Evolutionary conservation across 352 stramenopile genomes (phyloP).

Genomic region (Plasmopara muralis): DNA sequence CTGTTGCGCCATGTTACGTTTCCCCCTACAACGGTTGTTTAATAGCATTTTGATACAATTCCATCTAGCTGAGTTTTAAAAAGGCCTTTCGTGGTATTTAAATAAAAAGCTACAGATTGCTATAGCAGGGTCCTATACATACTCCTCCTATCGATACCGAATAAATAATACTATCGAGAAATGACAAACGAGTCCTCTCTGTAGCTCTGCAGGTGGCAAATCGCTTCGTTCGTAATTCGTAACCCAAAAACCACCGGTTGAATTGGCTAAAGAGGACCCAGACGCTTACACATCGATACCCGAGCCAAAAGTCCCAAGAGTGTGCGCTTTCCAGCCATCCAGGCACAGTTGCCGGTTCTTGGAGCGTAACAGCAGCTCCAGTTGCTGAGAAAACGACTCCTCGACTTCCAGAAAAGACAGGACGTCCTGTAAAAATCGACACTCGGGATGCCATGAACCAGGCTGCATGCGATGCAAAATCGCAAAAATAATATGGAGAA

Average conservation of each 20-base stretch:
- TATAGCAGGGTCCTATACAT: no score
- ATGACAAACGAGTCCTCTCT: slow-evolving; percentile 1
- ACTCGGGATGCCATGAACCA: slow-evolving; percentile 56
- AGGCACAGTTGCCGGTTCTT: slow-evolving; percentile 67
- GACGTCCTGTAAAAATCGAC: slow-evolving; percentile 75
- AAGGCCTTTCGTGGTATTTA: no score
- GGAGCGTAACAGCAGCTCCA: slow-evolving; percentile 54
- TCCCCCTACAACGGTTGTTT: slow-evolving; percentile 5
- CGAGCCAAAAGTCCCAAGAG: slow-evolving; percentile 65
- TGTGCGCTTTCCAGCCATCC: slow-evolving; percentile 72
- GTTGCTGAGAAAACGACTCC: slow-evolving; percentile 60
- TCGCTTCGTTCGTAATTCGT: slow-evolving; percentile 30
- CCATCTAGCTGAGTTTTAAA: no score
- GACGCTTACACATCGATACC: slow-evolving; percentile 50
- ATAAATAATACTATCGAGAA: slow-evolving; percentile 26
- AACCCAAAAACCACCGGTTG: slow-evolving; percentile 9
- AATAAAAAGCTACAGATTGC: no score
- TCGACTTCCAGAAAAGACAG: slow-evolving; percentile 74
- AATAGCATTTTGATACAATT: slow-evolving; percentile 1
- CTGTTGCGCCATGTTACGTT: slow-evolving; percentile 64
- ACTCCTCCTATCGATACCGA: neutral
- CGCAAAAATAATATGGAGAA: slow-evolving; percentile 72
- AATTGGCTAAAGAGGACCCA: slow-evolving; percentile 1
- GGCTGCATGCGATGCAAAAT: slow-evolving; percentile 75
- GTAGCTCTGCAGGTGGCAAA: slow-evolving; percentile 18